Base-by-base conservation (phyloP, 2,329 filamentous ascomycete species). In the Fusarium ramigenum region DNA sequence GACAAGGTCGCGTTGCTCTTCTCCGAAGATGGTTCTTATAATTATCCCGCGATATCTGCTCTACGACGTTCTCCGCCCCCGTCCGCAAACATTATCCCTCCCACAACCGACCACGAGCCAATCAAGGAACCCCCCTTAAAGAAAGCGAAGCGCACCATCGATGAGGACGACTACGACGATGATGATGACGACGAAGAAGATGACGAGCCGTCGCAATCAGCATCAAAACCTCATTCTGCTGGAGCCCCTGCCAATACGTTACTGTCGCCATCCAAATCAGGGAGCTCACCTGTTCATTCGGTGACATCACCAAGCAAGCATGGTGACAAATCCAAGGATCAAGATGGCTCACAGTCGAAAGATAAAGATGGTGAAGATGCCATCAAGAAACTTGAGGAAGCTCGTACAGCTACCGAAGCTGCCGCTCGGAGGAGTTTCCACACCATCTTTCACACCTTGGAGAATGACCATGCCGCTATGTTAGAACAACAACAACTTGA, bases 401-500 rank as follows among this genome's bases (percentile, higher is more conserved):
- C 94, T 75, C 96, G 96, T 80, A 95, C 92, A 81, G 94, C 93
- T 36, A 95, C 93, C 53, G 96, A 97, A 79, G 94, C 97, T 79
- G 92, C 93, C 57, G 96, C 94, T 47, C 95, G 95, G 83, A 90
- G 91, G 78, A 96, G 93, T 83, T 98, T 98, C 82, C 93, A 97
- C 80, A 97, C 94, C 15, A 88, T 97, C 74, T 97, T 98, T 82
- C 96, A 97, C 82, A 98, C 96, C 3, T 87, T 98, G 37, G 96
- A 99, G 82, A 96, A 96, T 80, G 96, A 99, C 80, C 90, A 94
- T 62, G 94, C 96, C 77, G 96, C 96, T 54, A 98, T 99, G 96
- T 84, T 98, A 64, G 96, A 99, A 82, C 96, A 99, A 83, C 95
- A 98, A 82, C 94, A 96, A 82, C 88, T 99, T 32, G 96, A 99